phyloP scores from a whole-genome alignment of 495 filamentous ascomycete genomes.

The Podospora appendiculata region DNA sequence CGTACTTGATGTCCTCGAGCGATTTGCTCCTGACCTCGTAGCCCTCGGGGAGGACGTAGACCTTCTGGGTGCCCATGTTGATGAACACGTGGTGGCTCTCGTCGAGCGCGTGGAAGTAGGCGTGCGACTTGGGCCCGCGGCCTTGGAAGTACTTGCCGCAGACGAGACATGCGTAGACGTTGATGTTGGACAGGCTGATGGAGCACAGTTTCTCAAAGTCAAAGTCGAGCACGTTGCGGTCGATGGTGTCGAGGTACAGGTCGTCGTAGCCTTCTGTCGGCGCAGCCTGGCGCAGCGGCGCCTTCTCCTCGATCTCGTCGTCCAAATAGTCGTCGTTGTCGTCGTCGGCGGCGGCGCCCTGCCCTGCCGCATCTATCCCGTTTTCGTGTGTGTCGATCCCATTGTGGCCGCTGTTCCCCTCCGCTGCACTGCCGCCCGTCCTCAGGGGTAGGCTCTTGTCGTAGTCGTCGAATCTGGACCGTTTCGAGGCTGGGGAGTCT shows the following conservation, averaged over 20 bases:
- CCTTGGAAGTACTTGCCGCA: constrained; percentile 98
- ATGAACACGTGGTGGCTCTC: constrained; percentile 94
- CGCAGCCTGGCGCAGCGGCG: constrained; percentile 55
- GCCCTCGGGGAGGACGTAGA: constrained; percentile 93
- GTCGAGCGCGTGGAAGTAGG: constrained; percentile 96
- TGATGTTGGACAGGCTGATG: constrained; percentile 90
- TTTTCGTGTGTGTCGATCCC: constrained; percentile 2
- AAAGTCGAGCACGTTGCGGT: constrained; percentile 81
- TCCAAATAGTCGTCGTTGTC: constrained; percentile 6
- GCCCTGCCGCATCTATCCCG: not conserved
- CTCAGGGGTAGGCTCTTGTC: constrained; percentile 15
- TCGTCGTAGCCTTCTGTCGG: constrained; percentile 88
- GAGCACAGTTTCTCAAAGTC: constrained; percentile 99
- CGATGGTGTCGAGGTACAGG: constrained; percentile 95
- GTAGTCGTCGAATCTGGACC: constrained; percentile 57
- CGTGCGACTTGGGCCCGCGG: constrained; percentile 85
- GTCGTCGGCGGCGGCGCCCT: not conserved
- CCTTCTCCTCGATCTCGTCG: constrained; percentile 40
- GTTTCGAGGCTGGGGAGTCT: constrained; percentile 71
- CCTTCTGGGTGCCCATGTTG: constrained; percentile 91
- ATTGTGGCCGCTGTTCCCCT: constrained; percentile 8
- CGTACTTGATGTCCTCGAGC: constrained; percentile 97
- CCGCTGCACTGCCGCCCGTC: constrained; percentile 8
- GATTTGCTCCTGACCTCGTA: constrained; percentile 96
- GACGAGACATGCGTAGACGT: constrained; percentile 95